A percentile compares a stretch with the other conserved stretches of the same genome.
phyloP scores from a whole-genome alignment of 1,284 basidiomycete genomes.

The Clitocybe nebularis region DNA sequence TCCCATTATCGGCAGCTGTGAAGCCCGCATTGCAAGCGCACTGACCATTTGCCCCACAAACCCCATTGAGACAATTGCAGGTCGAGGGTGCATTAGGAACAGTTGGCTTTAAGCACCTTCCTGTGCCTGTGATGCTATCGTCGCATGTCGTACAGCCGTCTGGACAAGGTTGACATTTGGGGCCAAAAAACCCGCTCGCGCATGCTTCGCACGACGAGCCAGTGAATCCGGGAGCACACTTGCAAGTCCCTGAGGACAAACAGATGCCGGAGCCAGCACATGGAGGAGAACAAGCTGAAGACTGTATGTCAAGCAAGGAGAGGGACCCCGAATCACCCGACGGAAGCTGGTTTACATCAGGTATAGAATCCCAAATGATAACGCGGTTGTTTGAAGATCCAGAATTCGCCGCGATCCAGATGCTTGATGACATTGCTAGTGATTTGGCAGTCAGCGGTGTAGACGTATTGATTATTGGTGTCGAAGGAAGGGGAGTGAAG shows the following conservation, averaged over 20 bases:
- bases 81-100: slow-evolving; percentile 50
- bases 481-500: slow-evolving; percentile 54
- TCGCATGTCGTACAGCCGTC: slow-evolving; percentile 65
- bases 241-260: slow-evolving; percentile 62
- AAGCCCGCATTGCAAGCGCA: slow-evolving; percentile 77
- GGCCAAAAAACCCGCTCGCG: slow-evolving; percentile 66
- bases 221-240: slow-evolving; percentile 68
- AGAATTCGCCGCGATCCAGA: slow-evolving; percentile 60
- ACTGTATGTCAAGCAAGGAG: slow-evolving; percentile 62
- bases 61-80: slow-evolving; percentile 77
- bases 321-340: slow-evolving; percentile 39
- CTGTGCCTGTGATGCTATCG: slow-evolving; percentile 71
- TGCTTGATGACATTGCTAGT: slow-evolving; percentile 55
- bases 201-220: slow-evolving; percentile 78
- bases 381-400: slow-evolving; percentile 46
- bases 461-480: slow-evolving; percentile 43
- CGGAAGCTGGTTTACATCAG: slow-evolving; percentile 66
- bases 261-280: slow-evolving; percentile 73
- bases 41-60: slow-evolving; percentile 59
- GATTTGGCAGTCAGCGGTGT: slow-evolving; percentile 52
- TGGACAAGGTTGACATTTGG: slow-evolving; percentile 64
- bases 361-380: slow-evolving; percentile 71
- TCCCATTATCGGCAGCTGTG: slow-evolving; percentile 64
- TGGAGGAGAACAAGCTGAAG: slow-evolving; percentile 63
- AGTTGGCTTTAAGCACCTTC: slow-evolving; percentile 54